Conservation (phyloP, 192 early-diverging fungal genomes). For the Obelidium mucronatum region DNA sequence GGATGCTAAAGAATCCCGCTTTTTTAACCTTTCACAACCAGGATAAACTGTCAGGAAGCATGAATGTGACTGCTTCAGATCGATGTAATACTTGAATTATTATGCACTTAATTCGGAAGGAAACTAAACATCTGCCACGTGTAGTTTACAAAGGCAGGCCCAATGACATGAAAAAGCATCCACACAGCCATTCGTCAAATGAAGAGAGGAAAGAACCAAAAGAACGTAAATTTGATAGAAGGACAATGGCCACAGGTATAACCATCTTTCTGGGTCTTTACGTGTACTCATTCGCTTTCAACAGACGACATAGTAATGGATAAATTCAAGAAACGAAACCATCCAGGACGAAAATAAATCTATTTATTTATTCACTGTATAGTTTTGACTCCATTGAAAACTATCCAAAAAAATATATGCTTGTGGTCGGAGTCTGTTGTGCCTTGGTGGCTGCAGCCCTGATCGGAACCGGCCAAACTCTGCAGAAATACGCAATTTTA, state of each 20-base stretch:
- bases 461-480: constrained; percentile 43
- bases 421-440: constrained; percentile 9
- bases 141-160: too few relatives aligned
- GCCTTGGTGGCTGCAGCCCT: constrained; percentile 24
- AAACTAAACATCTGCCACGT: too few relatives aligned
- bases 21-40: not conserved
- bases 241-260: constrained; percentile 75
- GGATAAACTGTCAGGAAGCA: constrained; percentile 24
- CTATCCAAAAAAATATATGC: not conserved
- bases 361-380: not conserved
- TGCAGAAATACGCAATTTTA: constrained; percentile 46
- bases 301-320: constrained; percentile 81
- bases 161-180: not conserved
- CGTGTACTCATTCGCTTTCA: not conserved
- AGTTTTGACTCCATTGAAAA: not conserved
- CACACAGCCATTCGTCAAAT: not conserved
- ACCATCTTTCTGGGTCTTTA: constrained; percentile 8
- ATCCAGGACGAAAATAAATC: constrained; percentile 20
- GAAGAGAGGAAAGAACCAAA: constrained; percentile 41
- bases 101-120: too few relatives aligned
- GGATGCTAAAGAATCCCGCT: not conserved
- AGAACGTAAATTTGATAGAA: constrained; percentile 57
- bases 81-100: constrained; percentile 47
- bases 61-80: constrained; percentile 46
- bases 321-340: constrained; percentile 81